Base-by-base conservation (phyloP, 257 asterid species). In the Ophiorrhiza pumila region DNA sequence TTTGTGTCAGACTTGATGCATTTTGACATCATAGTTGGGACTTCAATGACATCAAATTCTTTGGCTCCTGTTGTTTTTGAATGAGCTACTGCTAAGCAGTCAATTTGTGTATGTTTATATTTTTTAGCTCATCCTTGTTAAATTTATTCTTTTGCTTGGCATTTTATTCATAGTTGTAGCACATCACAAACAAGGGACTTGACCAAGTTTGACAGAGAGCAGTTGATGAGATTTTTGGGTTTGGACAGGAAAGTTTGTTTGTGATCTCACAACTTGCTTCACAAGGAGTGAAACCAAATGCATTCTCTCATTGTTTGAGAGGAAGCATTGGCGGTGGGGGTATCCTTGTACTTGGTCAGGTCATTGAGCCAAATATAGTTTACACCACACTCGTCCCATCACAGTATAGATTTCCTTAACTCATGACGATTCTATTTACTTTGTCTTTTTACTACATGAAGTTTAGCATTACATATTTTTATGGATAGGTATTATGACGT, bases 181-280 rank as follows among this genome's bases (percentile, higher is more conserved):
- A 95, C 99, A 23, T 78, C 94, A 57, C 94, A 90, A 82, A 85
- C 92, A 1, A 97, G 98, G 60, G 99, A 95, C 80, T 86, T 95
- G 62, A 90, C 89, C 27, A 95, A 95, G 82, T 86, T 97, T 9
- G 99, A 95, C 62, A 88, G 97, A n/a, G n/a, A 77, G 99, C 99
- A 32, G 98, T 95, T 74, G 97, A 92, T 81, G 99, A 98, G 68
- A 95, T 95, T 77, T 95, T 92, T 77, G 99, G 99, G 39, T 92
- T 95, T 60, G 99, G 99, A n/a, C 98, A 92, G 88, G 93, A 87
- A 78, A 86, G 96, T 32, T 72, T 95, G 79, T 95, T 98, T 1
- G 94, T 92, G 32, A 85, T 95, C 58, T 88, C 98, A 45, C 99
- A 95, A 59, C 97, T 95, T 71, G 87, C 93, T 39, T 87, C 97